Evolutionary conservation across 2,329 filamentous ascomycete species (phyloP).

Genomic region (Colletotrichum tropicale): DNA sequence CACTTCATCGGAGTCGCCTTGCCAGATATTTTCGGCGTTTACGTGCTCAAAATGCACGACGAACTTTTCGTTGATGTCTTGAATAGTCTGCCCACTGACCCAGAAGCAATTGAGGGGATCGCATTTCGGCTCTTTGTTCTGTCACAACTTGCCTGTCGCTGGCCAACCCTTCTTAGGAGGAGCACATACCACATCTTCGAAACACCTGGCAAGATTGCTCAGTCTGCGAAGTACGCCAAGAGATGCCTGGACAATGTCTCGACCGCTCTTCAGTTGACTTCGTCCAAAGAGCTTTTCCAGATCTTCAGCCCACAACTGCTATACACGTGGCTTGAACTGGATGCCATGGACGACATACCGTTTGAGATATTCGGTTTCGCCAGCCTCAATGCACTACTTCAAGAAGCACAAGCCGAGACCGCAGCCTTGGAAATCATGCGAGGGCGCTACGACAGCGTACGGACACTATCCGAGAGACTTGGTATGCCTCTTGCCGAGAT

Average conservation of each 20-base stretch:
- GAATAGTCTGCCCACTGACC: constrained; percentile 76
- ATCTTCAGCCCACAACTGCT: constrained; percentile 89
- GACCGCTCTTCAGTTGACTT: constrained; percentile 64
- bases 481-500: constrained; percentile 59
- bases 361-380: constrained; percentile 84
- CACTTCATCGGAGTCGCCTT: constrained; percentile 74
- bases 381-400: constrained; percentile 70
- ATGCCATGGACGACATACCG: constrained; percentile 74
- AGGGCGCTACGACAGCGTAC: constrained; percentile 67
- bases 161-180: constrained; percentile 84
- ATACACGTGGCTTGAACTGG: constrained; percentile 83
- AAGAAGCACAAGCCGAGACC: constrained; percentile 76
- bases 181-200: constrained; percentile 96
- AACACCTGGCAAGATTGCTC: constrained; percentile 74
- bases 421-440: constrained; percentile 85
- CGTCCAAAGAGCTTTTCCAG: constrained; percentile 74
- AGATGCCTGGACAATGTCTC: constrained; percentile 74
- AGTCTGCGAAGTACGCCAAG: constrained; percentile 72
- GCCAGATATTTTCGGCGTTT: constrained; percentile 78
- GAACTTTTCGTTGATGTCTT: constrained; percentile 84
- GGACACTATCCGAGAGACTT: constrained; percentile 64
- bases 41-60: constrained; percentile 83
- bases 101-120: constrained; percentile 79
- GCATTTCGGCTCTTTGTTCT: constrained; percentile 81
- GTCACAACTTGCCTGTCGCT: constrained; percentile 77